phyloP scores from a whole-genome alignment of 371 early-diverging fungal genomes.

The Rhizomucor miehei region DNA sequence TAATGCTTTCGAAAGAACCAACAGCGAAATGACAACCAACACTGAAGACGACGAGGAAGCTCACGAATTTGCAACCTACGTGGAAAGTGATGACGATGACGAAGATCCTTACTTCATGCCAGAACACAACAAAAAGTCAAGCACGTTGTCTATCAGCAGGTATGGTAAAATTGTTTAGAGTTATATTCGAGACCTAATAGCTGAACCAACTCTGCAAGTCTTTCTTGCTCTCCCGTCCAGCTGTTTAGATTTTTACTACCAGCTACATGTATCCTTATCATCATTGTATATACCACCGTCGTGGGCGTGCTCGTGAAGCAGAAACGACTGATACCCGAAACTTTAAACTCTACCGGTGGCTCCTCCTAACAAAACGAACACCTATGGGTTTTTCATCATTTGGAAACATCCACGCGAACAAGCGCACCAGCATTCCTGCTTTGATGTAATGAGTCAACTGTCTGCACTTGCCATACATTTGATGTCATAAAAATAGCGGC shows the following conservation, averaged over 20 bases:
- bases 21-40: neutral
- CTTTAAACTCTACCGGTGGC: neutral
- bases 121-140: slow-evolving; percentile 47
- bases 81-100: slow-evolving; percentile 54
- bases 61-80: slow-evolving; percentile 50
- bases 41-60: slow-evolving; percentile 46
- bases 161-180: slow-evolving; percentile 11
- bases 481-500: no score
- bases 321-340: slow-evolving; percentile 12
- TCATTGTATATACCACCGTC: slow-evolving; percentile 45
- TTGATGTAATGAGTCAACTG: no score
- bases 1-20: no score
- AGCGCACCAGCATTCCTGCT: no score
- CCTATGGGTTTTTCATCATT: neutral
- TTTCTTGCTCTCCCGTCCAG: slow-evolving; percentile 51
- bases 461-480: no score
- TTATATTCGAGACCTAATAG: neutral
- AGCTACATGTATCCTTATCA: slow-evolving; percentile 37
- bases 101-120: slow-evolving; percentile 56
- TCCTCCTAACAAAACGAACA: neutral
- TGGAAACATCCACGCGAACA: no score
- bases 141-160: slow-evolving; percentile 43
- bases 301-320: slow-evolving; percentile 40
- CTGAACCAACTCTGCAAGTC: slow-evolving; percentile 9
- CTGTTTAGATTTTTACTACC: slow-evolving; percentile 45